These are phyloP conservation scores for Xylaria sp. DNA, from an alignment of 2,329 filamentous ascomycete species.

Conservation along the genomic window DNA sequence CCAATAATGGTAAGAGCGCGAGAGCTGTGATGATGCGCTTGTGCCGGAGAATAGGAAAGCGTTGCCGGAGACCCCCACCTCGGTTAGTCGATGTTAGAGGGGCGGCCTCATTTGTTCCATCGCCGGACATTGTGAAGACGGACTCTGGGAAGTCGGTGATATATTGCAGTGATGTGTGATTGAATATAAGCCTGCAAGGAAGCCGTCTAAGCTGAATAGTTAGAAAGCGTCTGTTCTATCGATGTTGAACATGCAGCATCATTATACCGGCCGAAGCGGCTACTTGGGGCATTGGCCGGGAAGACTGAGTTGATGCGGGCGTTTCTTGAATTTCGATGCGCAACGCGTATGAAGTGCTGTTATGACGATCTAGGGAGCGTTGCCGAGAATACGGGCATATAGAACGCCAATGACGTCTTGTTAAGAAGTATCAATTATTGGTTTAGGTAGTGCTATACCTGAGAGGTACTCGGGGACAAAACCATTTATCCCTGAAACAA, in stretches of 20 bases:
- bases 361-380: not conserved
- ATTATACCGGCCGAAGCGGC: not conserved
- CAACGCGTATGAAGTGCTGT: slow-evolving; percentile 2
- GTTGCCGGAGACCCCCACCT: slow-evolving; percentile 40
- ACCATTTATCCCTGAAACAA: not conserved
- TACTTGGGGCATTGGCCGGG: not conserved
- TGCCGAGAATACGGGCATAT: not conserved
- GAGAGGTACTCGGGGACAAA: not conserved
- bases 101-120: not conserved
- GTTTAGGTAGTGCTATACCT: not conserved
- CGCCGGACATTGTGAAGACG: slow-evolving; percentile 22
- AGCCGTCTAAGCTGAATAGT: slow-evolving; percentile 7
- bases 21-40: slow-evolving; percentile 47
- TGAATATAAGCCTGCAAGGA: not conserved
- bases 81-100: slow-evolving; percentile 31
- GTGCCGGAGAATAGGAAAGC: slow-evolving; percentile 46
- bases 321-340: slow-evolving; percentile 6
- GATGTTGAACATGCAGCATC: not conserved
- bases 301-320: not conserved
- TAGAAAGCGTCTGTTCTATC: slow-evolving; percentile 9
- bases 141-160: not conserved
- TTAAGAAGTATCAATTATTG: not conserved
- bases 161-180: not conserved
- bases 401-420: slow-evolving; percentile 1
- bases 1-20: slow-evolving; percentile 49